These are phyloP conservation scores for Juglanconis oblonga DNA, from an alignment of 2,329 filamentous ascomycete species.

Conservation along the genomic window DNA sequence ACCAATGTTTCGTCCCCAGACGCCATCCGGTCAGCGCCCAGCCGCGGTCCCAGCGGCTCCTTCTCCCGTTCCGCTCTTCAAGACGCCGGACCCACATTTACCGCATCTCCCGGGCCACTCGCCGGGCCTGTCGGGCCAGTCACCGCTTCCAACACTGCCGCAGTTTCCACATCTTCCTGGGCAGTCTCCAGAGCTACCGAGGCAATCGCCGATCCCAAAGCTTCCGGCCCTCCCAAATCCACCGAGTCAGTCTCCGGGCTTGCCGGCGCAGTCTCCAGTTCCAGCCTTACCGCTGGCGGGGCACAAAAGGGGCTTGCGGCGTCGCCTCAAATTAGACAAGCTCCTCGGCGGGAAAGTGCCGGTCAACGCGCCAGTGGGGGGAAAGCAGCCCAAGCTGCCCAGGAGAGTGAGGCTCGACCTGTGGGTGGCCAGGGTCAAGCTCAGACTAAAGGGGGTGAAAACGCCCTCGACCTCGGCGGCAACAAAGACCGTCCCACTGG, in stretches of 20 bases:
- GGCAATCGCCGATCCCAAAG: conserved; percentile 20
- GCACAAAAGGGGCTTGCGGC: conserved; percentile 16
- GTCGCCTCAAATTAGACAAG: conserved; percentile 16
- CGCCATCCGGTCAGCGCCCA: conserved; percentile 4
- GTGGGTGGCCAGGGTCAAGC: conserved; percentile 3
- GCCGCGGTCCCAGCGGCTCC: neutral
- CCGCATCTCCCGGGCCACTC: conserved; percentile 18
- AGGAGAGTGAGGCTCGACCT: neutral
- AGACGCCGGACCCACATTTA: conserved; percentile 32
- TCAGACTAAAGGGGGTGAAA: neutral
- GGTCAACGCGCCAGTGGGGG: neutral
- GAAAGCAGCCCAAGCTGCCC: neutral
- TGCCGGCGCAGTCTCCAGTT: neutral
- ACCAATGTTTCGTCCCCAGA: conserved; percentile 15
- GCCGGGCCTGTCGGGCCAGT: neutral
- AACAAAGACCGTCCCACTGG: neutral
- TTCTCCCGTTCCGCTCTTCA: conserved; percentile 23
- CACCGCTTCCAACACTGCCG: conserved; percentile 21
- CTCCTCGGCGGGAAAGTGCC: conserved; percentile 4
- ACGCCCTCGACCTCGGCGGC: neutral
- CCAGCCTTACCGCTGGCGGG: neutral
- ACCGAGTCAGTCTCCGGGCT: neutral
- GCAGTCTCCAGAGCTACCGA: conserved; percentile 25
- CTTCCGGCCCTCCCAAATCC: neutral
- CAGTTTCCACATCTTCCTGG: conserved; percentile 30